Evolutionary conservation across 805 yeast genomes (phyloP).

Genomic region (Barnettozyma botsteinii): DNA sequence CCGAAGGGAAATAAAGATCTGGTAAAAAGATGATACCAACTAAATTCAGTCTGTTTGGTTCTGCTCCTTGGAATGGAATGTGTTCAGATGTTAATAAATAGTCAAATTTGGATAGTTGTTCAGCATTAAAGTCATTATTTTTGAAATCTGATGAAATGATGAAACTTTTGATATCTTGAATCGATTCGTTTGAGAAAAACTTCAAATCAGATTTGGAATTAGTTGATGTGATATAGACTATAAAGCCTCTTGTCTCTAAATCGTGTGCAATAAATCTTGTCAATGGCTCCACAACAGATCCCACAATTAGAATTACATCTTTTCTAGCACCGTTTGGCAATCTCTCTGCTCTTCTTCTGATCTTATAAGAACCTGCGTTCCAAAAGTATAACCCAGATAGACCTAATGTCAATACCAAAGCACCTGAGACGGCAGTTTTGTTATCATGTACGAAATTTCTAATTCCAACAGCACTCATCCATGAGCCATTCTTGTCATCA

Average conservation of each 20-base stretch:
- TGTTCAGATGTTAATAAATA: constrained; percentile 47
- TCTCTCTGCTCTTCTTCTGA: constrained; percentile 51
- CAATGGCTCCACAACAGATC: constrained; percentile 71
- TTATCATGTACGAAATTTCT: not conserved
- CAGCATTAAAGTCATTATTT: constrained; percentile 34
- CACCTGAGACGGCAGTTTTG: not conserved
- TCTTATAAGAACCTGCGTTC: not conserved
- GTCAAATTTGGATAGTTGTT: constrained; percentile 44
- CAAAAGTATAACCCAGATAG: not conserved
- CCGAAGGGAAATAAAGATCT: constrained; percentile 59
- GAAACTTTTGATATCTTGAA: constrained; percentile 64
- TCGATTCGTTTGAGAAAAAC: constrained; percentile 51
- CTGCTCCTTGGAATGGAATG: constrained; percentile 52
- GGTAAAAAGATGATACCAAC: constrained; percentile 70
- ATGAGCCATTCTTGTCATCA: not conserved
- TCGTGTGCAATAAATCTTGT: constrained; percentile 67
- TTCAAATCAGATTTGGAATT: constrained; percentile 30
- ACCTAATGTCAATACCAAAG: not conserved
- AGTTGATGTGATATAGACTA: constrained; percentile 62
- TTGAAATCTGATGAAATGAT: constrained; percentile 42
- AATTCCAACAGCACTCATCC: not conserved
- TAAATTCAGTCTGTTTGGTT: constrained; percentile 48
- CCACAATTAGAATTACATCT: constrained; percentile 70
- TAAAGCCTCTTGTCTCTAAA: constrained; percentile 72
- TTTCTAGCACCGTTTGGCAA: constrained; percentile 65